These are phyloP conservation scores for Hypomontagnella monticulosa DNA, from an alignment of 495 filamentous ascomycete species.

Conservation along the genomic window DNA sequence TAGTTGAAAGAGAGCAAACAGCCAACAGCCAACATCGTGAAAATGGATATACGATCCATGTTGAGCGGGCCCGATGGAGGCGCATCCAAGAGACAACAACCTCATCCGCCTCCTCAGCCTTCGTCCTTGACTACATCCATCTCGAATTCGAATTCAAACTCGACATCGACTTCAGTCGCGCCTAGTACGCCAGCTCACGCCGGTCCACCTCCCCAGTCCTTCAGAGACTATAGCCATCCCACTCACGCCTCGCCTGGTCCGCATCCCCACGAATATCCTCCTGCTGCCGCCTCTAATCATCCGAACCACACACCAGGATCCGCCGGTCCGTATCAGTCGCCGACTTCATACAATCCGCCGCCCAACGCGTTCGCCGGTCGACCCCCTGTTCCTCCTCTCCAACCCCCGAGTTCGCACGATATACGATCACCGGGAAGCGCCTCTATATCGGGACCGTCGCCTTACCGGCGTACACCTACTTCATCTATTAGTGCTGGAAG, in stretches of 20 bases:
- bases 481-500: slow-evolving; percentile 53
- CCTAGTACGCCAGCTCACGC: slow-evolving; percentile 61
- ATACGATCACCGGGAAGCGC: slow-evolving; percentile 60
- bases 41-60: slow-evolving; percentile 67
- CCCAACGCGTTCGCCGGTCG: slow-evolving; percentile 54
- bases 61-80: slow-evolving; percentile 59
- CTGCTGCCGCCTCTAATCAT: slow-evolving; percentile 46
- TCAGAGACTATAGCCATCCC: slow-evolving; percentile 58
- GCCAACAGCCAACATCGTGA: slow-evolving; percentile 36
- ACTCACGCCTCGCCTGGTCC: slow-evolving; percentile 54
- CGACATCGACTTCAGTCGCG: slow-evolving; percentile 43
- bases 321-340: slow-evolving; percentile 50
- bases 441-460: slow-evolving; percentile 59
- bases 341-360: slow-evolving; percentile 53
- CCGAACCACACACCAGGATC: slow-evolving; percentile 41
- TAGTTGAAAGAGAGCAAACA: slow-evolving; percentile 33
- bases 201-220: slow-evolving; percentile 51
- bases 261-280: slow-evolving; percentile 43
- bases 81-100: slow-evolving; percentile 40
- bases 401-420: slow-evolving; percentile 59
- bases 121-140: slow-evolving; percentile 10
- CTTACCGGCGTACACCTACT: slow-evolving; percentile 61
- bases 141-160: slow-evolving; percentile 21
- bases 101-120: slow-evolving; percentile 41
- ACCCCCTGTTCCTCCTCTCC: slow-evolving; percentile 61